phyloP scores from a whole-genome alignment of 2,329 filamentous ascomycete species.

The Myriosclerotinia curreyana region DNA sequence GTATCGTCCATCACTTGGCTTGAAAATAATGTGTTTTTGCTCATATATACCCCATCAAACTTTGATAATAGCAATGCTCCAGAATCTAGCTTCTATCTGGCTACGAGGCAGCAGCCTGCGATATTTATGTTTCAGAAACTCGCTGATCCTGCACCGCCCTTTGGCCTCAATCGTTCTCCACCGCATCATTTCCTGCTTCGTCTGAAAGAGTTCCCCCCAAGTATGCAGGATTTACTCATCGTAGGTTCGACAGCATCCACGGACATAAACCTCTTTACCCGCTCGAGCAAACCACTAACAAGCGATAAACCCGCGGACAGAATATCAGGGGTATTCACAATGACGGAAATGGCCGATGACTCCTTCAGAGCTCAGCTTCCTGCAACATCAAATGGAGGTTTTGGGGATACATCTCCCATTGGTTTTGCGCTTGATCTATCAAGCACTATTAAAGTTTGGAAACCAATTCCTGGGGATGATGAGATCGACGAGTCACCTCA shows the following conservation, averaged over 20 bases:
- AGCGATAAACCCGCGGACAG: slow-evolving; percentile 56
- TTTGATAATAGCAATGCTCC: slow-evolving; percentile 52
- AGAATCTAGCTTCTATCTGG: slow-evolving; percentile 72
- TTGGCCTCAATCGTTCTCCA: slow-evolving; percentile 59
- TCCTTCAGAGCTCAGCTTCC: slow-evolving; percentile 72
- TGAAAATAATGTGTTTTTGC: slow-evolving; percentile 79
- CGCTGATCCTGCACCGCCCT: slow-evolving; percentile 70
- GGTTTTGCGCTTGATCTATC: slow-evolving; percentile 84
- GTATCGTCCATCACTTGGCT: slow-evolving; percentile 85
- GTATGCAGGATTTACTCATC: slow-evolving; percentile 76
- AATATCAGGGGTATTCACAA: slow-evolving; percentile 68
- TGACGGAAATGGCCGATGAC: slow-evolving; percentile 70
- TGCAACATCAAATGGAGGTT: slow-evolving; percentile 54
- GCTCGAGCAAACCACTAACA: slow-evolving; percentile 66
- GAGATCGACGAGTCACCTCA: slow-evolving; percentile 68
- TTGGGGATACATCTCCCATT: slow-evolving; percentile 72
- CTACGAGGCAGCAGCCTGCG: slow-evolving; percentile 60
- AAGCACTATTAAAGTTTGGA: slow-evolving; percentile 70
- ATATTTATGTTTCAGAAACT: slow-evolving; percentile 72
- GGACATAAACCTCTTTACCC: slow-evolving; percentile 75
- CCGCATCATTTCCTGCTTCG: slow-evolving; percentile 77
- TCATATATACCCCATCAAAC: slow-evolving; percentile 69
- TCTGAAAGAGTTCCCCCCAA: slow-evolving; percentile 75
- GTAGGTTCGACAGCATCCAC: slow-evolving; percentile 76
- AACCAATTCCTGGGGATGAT: slow-evolving; percentile 75